These are phyloP conservation scores for Fomitopsis pinicola DNA, from an alignment of 1,284 basidiomycete genomes.

Conservation along the genomic window DNA sequence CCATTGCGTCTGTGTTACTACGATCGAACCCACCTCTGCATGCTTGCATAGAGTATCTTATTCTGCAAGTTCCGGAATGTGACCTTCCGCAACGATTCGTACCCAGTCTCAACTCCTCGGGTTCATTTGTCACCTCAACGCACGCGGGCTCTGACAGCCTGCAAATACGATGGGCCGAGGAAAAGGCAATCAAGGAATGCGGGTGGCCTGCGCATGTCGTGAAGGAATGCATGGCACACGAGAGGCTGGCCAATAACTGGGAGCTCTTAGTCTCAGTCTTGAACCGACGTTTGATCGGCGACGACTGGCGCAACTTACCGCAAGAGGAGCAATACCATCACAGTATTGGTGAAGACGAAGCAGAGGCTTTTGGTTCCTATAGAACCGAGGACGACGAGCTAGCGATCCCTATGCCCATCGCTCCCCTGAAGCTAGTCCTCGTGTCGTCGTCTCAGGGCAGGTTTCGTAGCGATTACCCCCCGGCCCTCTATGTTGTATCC, in stretches of 20 bases:
- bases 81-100: conserved; percentile 67
- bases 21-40: conserved; percentile 48
- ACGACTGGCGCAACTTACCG: conserved; percentile 23
- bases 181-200: conserved; percentile 79
- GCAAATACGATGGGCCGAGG: conserved; percentile 77
- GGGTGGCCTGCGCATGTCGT: conserved; percentile 81
- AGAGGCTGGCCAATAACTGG: conserved; percentile 42
- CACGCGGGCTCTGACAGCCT: conserved; percentile 63
- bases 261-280: conserved; percentile 46
- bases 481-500: conserved; percentile 77
- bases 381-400: conserved; percentile 43
- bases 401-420: conserved; percentile 58
- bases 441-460: conserved; percentile 42
- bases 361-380: conserved; percentile 64
- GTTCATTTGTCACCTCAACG: conserved; percentile 59
- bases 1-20: conserved; percentile 48
- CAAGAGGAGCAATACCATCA: conserved; percentile 1
- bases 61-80: conserved; percentile 75
- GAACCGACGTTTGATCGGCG: conserved; percentile 45
- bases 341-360: conserved; percentile 51
- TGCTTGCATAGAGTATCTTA: conserved; percentile 71
- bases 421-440: conserved; percentile 66
- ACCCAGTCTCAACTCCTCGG: conserved; percentile 61
- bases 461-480: conserved; percentile 56
- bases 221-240: conserved; percentile 44